Evolutionary conservation across 2,329 filamentous ascomycete genomes (phyloP).

Genomic region (Zymoseptoria passerinii): DNA sequence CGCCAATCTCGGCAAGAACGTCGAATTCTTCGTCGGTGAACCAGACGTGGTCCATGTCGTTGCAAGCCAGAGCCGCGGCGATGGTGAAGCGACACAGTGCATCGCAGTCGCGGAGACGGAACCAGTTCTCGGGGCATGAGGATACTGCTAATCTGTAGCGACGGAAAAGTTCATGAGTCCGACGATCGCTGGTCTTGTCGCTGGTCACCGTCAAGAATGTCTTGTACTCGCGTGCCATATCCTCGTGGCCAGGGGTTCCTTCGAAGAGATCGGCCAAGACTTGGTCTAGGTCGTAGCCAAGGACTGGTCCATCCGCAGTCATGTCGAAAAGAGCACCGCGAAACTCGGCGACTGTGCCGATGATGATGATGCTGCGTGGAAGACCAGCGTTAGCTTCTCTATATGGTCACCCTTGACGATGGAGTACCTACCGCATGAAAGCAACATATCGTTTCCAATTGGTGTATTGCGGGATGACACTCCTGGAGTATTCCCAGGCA

Average conservation of each 20-base stretch:
- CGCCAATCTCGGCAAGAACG: constrained; percentile 18
- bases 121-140: constrained; percentile 22
- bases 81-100: constrained; percentile 29
- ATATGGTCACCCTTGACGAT: background rate
- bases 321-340: constrained; percentile 9
- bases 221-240: constrained; percentile 16
- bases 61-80: constrained; percentile 27
- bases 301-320: constrained; percentile 7
- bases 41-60: constrained; percentile 19
- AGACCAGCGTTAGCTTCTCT: background rate
- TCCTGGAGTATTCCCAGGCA: constrained; percentile 20
- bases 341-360: constrained; percentile 2
- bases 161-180: constrained; percentile 20
- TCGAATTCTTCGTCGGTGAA: constrained; percentile 24
- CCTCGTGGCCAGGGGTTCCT: constrained; percentile 7
- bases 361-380: background rate
- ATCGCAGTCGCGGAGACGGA: constrained; percentile 31
- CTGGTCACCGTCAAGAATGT: constrained; percentile 14
- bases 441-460: constrained; percentile 20
- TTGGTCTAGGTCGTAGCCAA: constrained; percentile 11
- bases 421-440: constrained; percentile 11
- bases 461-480: constrained; percentile 19
- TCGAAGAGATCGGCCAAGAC: constrained; percentile 27
- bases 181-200: constrained; percentile 15
- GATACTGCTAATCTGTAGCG: constrained; percentile 26